Base-by-base conservation (phyloP, 176 grass and related monocot genomes). In the Triticum timopheevii region DNA sequence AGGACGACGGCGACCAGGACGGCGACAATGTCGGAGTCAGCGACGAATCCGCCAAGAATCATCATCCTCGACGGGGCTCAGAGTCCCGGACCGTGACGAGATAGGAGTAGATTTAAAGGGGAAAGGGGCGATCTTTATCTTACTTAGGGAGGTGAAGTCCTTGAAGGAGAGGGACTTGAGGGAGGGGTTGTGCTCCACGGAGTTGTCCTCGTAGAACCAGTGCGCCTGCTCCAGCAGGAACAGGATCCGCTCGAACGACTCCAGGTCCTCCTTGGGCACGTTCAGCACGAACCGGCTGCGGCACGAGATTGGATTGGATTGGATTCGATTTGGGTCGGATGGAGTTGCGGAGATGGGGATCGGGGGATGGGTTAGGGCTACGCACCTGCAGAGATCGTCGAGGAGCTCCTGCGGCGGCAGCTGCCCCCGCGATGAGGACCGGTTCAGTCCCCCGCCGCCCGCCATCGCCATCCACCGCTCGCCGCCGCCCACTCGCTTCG, bases 131-230 rank as follows among this genome's bases (percentile, higher is more conserved):
- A n/a, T 25, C 67, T 15, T 49, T 50, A 19, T 54, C 50, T 81
- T 90, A 98, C 94, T 98, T 69, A 98, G 89, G 65, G 89, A 82
- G 28, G 94, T 96, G 90, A 98, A 98, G 70, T 98, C 97, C 76
- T 87, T 98, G 89, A 96, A 98, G 75, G 97, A 96, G 80, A 98
- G 92, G 80, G 97, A 96, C 86, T 95, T 98, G 82, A 98, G 89
- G 73, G 85, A 88, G 35, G 93, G 92, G 82, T 96, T 94, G 85
- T 96, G 89, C 84, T 99, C 94, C 12, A 94, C 97, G 2, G 97
- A 94, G 82, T 99, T 99, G 77, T 99, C 97, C 84, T 96, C 94
- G 52, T 99, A 99, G 84, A 99, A 99, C 97, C 97, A 98, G 88
- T 99, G 97, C 16, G 94, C 94, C 87, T 94, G 90, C 89, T 98